Base-by-base conservation (phyloP, 192 early-diverging fungal genomes). In the Coemansia sp. region DNA sequence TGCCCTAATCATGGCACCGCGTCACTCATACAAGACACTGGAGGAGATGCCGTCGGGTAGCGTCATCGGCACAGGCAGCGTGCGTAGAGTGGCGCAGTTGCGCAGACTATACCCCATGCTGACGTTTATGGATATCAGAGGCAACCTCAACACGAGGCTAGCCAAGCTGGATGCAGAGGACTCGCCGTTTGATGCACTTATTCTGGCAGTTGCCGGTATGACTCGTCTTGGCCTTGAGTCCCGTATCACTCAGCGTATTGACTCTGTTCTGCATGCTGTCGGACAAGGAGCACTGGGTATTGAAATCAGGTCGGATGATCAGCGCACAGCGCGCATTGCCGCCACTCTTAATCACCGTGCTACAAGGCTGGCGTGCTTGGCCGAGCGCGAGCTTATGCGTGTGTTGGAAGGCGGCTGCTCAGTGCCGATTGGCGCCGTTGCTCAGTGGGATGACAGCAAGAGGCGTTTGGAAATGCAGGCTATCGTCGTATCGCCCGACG, bases 361-460 rank as follows among this genome's bases (percentile, higher is more conserved):
- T 7, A 89, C 94, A 0, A 75, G 89, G 36, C 61, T 95, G 27
- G 74, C 87, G 49, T 95, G 94, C 64, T 73, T 86, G 40, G 90
- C 92, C 11, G 96, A 99, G 74, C 93, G 95, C 15, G 82, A 89
- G 40, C 87, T 96, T 70, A 95, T 97, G 95, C 87, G 91, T 29
- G 86, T 78, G 36, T 80, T 99, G 27, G 95, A 99, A 83, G 97
- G 97, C 41, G 97, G 97, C 4, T 98, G 97, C 85, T 92, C 89
- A 58, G 95, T 98, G 50, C 96, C 97, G 5, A 90, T 98, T 69
- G 97, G 96, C 38, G 95, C 96, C 16, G 87, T 79, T 66, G 88
- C 92, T 1, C 64, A 64, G 64, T 90, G 88, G 81, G 65, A 13
- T n/a, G 47, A 33, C 20, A 36, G 39, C 2, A 60, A 57, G 18